Percentiles rank a stretch among this genome's conserved stretches.
Conservation (phyloP, 2,329 filamentous ascomycete species). For the Fusarium verticillioides region DNA sequence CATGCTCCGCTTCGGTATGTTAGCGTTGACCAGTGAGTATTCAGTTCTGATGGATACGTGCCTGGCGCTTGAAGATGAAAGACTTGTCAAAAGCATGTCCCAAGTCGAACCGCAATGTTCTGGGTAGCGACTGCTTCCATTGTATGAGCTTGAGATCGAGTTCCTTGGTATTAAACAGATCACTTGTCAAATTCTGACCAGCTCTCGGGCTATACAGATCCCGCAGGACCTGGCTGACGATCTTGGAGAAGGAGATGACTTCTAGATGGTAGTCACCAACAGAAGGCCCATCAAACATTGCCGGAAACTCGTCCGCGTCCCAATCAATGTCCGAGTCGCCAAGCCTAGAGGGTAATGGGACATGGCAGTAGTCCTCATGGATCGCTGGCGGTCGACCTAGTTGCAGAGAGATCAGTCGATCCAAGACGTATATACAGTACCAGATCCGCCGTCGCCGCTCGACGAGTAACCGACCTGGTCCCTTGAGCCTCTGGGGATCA, state of each 20-base stretch:
- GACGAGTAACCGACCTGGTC: fast-evolving
- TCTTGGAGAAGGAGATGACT: neutral
- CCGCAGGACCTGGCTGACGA: neutral
- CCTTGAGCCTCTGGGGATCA: neutral
- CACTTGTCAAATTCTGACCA: neutral
- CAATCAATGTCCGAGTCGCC: neutral
- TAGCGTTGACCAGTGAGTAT: fast-evolving
- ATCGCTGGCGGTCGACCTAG: neutral
- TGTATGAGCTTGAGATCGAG: neutral
- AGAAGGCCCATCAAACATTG: neutral
- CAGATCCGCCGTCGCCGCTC: neutral
- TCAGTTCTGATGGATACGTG: fast-evolving
- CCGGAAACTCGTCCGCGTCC: neutral
- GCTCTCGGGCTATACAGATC: neutral
- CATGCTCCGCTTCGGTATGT: neutral
- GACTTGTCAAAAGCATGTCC: neutral
- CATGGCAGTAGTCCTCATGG: neutral
- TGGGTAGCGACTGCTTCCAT: neutral
- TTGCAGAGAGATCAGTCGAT: neutral
- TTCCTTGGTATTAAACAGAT: neutral
- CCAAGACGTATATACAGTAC: neutral
- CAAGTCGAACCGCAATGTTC: neutral
- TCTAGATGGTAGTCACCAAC: neutral
- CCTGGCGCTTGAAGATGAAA: neutral
- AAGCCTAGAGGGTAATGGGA: neutral